Evolutionary conservation across 257 asterid species (phyloP).

Genomic region (Petrea volubilis): DNA sequence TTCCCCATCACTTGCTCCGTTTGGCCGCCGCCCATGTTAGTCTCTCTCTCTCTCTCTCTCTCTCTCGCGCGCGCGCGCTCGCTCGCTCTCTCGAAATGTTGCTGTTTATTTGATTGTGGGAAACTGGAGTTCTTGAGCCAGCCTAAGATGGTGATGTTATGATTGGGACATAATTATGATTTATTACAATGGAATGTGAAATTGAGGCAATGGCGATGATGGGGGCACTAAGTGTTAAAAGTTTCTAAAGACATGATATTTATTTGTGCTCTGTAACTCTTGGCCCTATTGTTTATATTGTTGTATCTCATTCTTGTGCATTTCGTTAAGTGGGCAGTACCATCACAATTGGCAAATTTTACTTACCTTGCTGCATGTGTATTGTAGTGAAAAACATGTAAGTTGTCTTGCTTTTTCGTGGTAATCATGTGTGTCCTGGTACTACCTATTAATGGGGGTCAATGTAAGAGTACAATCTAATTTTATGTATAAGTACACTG

Average conservation of each 20-base stretch:
- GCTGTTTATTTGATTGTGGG: neutral
- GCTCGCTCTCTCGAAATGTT: neutral
- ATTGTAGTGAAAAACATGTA: neutral
- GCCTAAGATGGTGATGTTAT: too few species aligned
- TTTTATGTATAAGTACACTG: too few species aligned
- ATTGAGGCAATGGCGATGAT: neutral
- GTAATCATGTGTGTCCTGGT: neutral
- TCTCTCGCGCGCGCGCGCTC: too few species aligned
- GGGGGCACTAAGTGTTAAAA: neutral
- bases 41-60: neutral
- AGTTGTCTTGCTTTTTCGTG: neutral
- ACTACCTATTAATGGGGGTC: neutral
- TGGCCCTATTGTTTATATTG: too few species aligned
- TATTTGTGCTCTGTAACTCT: too few species aligned
- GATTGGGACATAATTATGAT: neutral
- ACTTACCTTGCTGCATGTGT: neutral
- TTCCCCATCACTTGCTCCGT: constrained; percentile 65
- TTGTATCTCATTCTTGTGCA: too few species aligned
- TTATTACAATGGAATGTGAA: neutral
- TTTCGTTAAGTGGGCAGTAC: too few species aligned
- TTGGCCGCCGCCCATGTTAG: constrained; percentile 50
- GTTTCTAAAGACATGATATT: too few species aligned
- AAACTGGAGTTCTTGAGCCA: neutral
- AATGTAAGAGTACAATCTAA: too few species aligned
- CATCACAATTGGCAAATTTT: neutral